These are phyloP conservation scores for Capronia americana DNA, from an alignment of 2,329 filamentous ascomycete species.

Conservation along the genomic window DNA sequence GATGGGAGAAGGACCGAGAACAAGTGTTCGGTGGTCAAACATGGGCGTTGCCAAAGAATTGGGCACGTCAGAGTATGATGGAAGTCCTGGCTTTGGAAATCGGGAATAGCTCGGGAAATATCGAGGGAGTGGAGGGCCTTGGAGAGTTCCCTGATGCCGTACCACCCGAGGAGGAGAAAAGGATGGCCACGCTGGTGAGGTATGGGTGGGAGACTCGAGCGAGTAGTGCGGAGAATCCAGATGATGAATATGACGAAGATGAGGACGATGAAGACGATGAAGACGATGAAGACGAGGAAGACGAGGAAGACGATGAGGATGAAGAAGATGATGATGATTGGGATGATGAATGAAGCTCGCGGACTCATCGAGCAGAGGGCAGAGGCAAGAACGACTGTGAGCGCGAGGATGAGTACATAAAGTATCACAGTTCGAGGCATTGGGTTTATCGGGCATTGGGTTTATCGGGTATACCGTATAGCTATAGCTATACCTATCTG, in stretches of 20 bases:
- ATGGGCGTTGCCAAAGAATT: background rate
- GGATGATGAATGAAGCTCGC: no score
- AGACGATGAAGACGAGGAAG: no score
- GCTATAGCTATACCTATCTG: background rate
- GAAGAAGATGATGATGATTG: no score
- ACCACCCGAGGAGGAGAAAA: background rate
- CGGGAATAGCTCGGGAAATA: background rate
- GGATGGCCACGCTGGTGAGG: background rate
- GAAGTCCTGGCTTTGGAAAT: background rate
- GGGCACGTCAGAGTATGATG: background rate
- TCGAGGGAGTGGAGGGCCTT: background rate
- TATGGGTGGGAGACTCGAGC: background rate
- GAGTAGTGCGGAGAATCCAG: background rate
- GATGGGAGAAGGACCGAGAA: constrained; percentile 3
- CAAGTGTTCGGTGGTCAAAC: background rate
- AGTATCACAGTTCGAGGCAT: no score
- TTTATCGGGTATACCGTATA: background rate
- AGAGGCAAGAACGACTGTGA: no score
- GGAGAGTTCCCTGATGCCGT: background rate
- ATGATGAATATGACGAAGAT: background rate
- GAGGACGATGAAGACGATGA: no score
- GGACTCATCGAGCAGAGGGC: no score
- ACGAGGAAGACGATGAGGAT: no score
- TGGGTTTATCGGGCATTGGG: no score
- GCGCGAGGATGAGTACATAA: no score